Base-by-base conservation (phyloP, 148 eudicot species). In the Silene conica region DNA sequence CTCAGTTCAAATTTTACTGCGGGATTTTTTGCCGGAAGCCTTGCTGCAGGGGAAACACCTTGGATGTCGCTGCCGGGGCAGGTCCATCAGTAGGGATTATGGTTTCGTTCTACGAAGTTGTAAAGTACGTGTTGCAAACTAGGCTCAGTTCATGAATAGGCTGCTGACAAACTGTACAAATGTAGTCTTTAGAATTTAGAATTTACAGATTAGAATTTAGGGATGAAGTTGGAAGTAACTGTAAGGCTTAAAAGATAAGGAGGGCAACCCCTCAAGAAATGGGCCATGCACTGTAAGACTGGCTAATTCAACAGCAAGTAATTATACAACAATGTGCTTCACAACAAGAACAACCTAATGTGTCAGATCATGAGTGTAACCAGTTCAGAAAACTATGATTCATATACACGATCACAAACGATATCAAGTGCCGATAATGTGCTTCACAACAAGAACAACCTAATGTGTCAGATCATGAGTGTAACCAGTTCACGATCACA, bases 61-160 rank as follows among this genome's bases (percentile, higher is more conserved):
- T 95, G 73, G 98, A 91, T 82, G 97, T 91, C 76, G 97, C 92
- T 61, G 83, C 98, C 3, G 98, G 98, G 3, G 97, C 97, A 1
- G 98, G 98, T 25, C 98, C 98, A 62, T 92, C 98, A 12, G 97
- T 92, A 3, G 98, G 96, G 77, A 94, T 94, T 7, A 97, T 94
- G 55, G 80, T 94, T 77, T 94, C 98, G 23, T 92, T 92, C 80
- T 94, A 94, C 41, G 98, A 94, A 83, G 97, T 88, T n/a, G 96
- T 94, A 64, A 94, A 94, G 75, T 85, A 94, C 55, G 76, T 78
- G 28, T 82, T 94, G 48, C 86, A 87, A 73, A 86, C 76, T 48
- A 86, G 81, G 31, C 70, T 88, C 15, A 78, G 74, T 43, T 75
- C 80, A 11, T 83, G 81, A 83, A 31, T 72, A 60, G 41, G 19